A percentile compares a stretch with the other conserved stretches of the same genome.
phyloP scores from a whole-genome alignment of 2,329 filamentous ascomycete genomes.

The Botrytis byssoidea region DNA sequence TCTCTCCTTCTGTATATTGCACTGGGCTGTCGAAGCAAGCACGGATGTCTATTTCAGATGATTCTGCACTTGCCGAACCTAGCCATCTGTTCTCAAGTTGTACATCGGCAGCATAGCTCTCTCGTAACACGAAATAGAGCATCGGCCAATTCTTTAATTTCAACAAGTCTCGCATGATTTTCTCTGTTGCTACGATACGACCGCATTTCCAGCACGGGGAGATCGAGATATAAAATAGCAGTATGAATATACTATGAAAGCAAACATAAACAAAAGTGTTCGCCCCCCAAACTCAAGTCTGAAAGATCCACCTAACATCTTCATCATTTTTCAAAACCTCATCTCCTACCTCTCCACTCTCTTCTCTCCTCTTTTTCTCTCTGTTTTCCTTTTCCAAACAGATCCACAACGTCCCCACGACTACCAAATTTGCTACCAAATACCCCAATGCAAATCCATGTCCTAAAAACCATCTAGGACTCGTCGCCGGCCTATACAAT shows the following conservation, averaged over 20 bases:
- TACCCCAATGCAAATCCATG: conserved; percentile 67
- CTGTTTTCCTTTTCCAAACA: conserved; percentile 58
- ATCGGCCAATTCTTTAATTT: no score
- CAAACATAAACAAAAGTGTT: neutral
- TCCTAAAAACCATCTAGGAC: conserved; percentile 63
- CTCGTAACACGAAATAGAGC: no score
- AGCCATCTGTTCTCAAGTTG: no score
- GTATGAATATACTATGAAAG: no score
- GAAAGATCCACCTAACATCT: conserved; percentile 66
- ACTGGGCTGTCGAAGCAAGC: no score
- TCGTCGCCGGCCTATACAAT: conserved; percentile 60
- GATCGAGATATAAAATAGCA: neutral
- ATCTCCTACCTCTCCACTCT: conserved; percentile 52
- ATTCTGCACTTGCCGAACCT: no score
- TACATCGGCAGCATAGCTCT: no score
- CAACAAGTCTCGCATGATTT: no score
- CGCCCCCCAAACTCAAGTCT: conserved; percentile 35
- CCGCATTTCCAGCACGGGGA: no score
- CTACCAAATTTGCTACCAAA: conserved; percentile 55
- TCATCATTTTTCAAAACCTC: conserved; percentile 56
- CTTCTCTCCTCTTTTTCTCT: conserved; percentile 46
- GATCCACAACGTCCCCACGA: conserved; percentile 53
- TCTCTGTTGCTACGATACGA: no score
- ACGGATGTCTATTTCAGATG: no score
- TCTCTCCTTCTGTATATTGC: no score